phyloP scores from a whole-genome alignment of 495 filamentous ascomycete genomes.

The Amniculicola lignicola region DNA sequence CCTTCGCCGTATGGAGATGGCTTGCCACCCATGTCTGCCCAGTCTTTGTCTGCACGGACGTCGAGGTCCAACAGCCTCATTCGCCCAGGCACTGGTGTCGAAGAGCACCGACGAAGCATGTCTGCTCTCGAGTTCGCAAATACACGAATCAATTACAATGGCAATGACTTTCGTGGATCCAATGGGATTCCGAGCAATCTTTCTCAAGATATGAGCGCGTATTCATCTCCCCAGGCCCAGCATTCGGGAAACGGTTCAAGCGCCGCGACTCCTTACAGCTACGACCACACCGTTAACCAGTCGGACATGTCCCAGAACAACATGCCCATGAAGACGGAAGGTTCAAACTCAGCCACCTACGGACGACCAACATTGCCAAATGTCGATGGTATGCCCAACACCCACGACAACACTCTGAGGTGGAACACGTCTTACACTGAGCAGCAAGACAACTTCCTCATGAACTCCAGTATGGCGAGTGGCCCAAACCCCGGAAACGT shows the following conservation, averaged over 20 bases:
- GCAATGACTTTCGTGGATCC: constrained; percentile 16
- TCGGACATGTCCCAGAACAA: constrained; percentile 23
- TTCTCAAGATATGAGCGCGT: constrained; percentile 21
- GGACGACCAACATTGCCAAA: constrained; percentile 30
- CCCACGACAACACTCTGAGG: constrained; percentile 16
- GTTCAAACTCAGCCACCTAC: constrained; percentile 12
- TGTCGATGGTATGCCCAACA: constrained; percentile 21
- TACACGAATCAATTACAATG: constrained; percentile 20
- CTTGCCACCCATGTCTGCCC: constrained; percentile 6
- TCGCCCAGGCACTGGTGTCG: constrained; percentile 25
- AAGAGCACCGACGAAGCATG: constrained; percentile 33
- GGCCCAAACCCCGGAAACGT: constrained; percentile 27
- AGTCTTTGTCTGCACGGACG: constrained; percentile 31
- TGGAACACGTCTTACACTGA: constrained; percentile 22
- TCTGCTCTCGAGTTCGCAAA: constrained; percentile 26
- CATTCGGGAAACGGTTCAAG: not conserved
- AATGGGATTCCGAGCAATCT: constrained; percentile 15
- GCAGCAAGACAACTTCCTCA: constrained; percentile 28
- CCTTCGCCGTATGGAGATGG: constrained; percentile 18
- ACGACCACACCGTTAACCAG: constrained; percentile 9
- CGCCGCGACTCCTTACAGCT: constrained; percentile 18
- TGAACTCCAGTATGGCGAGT: constrained; percentile 33
- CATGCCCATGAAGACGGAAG: constrained; percentile 27
- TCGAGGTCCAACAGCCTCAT: constrained; percentile 36
- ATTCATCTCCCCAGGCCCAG: constrained; percentile 18